Evolutionary conservation across 192 early-diverging fungal species (phyloP).

Genomic region (Diversispora epigaea): DNA sequence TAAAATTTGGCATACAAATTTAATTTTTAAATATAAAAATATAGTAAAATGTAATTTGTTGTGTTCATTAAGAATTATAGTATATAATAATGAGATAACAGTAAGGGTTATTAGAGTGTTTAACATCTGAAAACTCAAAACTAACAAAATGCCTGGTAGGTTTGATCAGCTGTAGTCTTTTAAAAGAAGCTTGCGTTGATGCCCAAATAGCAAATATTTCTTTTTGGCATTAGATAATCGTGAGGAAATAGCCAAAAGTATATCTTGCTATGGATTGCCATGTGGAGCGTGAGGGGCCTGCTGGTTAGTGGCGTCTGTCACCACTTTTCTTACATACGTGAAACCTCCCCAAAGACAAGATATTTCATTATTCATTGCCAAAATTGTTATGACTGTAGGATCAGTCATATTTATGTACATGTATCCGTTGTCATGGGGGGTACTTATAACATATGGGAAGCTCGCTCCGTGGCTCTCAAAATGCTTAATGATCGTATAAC

Average conservation of each 20-base stretch:
- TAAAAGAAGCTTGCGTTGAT: too few relatives aligned
- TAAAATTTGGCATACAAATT: too few relatives aligned
- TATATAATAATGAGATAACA: too few relatives aligned
- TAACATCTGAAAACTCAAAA: too few relatives aligned
- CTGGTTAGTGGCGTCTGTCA: not conserved
- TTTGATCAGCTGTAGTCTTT: too few relatives aligned
- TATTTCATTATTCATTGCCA: not conserved
- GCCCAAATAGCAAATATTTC: too few relatives aligned
- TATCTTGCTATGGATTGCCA: conserved; percentile 13
- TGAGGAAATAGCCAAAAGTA: not conserved
- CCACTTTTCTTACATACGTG: not conserved
- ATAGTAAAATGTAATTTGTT: too few relatives aligned
- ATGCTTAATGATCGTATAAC: conserved; percentile 9
- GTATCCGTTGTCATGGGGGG: not conserved
- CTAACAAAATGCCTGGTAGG: too few relatives aligned
- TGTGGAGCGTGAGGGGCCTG: not conserved
- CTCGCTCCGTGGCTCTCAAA: conserved; percentile 18
- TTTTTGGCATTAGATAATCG: too few relatives aligned
- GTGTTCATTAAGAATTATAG: too few relatives aligned
- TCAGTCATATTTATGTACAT: conserved; percentile 13
- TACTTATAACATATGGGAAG: conserved; percentile 2
- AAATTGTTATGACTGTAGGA: not conserved
- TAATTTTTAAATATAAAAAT: too few relatives aligned
- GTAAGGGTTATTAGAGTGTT: too few relatives aligned
- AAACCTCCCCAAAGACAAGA: not conserved